These are phyloP conservation scores for Hymenoscyphus repandus DNA, from an alignment of 2,329 filamentous ascomycete species.

Conservation along the genomic window DNA sequence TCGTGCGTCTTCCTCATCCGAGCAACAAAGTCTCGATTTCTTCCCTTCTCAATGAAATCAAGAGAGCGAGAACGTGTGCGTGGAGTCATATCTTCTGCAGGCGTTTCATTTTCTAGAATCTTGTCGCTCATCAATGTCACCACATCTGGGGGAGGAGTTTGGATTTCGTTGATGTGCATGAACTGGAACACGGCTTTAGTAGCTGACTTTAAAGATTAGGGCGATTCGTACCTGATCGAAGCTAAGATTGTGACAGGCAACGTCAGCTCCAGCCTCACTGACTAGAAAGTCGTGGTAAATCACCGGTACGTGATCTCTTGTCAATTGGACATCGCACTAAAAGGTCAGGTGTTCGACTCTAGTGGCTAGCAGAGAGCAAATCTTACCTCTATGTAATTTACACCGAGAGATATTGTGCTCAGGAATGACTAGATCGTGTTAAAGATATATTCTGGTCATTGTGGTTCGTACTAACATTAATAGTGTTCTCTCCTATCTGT, in stretches of 20 bases:
- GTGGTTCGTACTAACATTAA: constrained; percentile 1
- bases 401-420: constrained; percentile 3
- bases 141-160: not conserved
- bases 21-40: constrained; percentile 3
- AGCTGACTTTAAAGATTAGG: no score
- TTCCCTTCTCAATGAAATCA: not conserved
- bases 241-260: constrained; percentile 10
- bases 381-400: constrained; percentile 11
- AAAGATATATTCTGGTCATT: not conserved
- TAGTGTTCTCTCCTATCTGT: constrained; percentile 13
- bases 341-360: not conserved
- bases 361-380: not conserved
- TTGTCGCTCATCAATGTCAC: not conserved
- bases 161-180: constrained; percentile 12
- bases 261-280: constrained; percentile 12
- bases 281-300: constrained; percentile 16
- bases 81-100: not conserved
- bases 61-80: constrained; percentile 4
- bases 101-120: not conserved
- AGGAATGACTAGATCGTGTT: constrained; percentile 9
- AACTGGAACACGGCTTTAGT: constrained; percentile 4
- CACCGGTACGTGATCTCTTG: constrained; percentile 12
- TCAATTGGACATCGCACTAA: constrained; percentile 14
- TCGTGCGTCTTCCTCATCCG: constrained; percentile 11
- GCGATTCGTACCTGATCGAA: constrained; percentile 8